Percentiles rank a stretch among this genome's conserved stretches.
Conservation (phyloP, 768 basidiomycete species). For the Xerocomellus amylosporus region DNA sequence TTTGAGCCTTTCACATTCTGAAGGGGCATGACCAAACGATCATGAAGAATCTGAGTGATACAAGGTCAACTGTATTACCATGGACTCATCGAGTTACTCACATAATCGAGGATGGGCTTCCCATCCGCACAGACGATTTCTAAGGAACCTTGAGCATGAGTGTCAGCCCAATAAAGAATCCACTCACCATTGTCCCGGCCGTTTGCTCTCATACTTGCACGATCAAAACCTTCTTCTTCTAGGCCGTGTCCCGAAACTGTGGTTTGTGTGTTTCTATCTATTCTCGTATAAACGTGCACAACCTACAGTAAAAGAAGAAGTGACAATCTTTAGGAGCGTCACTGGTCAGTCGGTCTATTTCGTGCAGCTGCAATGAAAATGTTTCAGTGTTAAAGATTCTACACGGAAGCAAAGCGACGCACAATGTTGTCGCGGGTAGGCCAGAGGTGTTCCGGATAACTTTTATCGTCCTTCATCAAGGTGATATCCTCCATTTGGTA, state of each 20-base stretch:
- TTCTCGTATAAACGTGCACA: too few relatives aligned
- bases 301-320: slow-evolving; percentile 56
- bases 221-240: slow-evolving; percentile 21
- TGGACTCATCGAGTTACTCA: slow-evolving; percentile 1
- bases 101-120: slow-evolving; percentile 23
- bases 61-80: neutral
- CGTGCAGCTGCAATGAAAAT: slow-evolving; percentile 28
- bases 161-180: neutral
- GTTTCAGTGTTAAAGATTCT: neutral
- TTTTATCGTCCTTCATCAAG: slow-evolving; percentile 40
- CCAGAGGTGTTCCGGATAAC: slow-evolving; percentile 29
- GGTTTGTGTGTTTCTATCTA: neutral
- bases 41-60: slow-evolving; percentile 18
- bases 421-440: slow-evolving; percentile 49
- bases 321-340: slow-evolving; percentile 43
- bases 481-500: slow-evolving; percentile 42
- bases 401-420: slow-evolving; percentile 5
- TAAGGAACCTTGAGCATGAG: slow-evolving; percentile 1
- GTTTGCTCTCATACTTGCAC: slow-evolving; percentile 41
- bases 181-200: slow-evolving; percentile 46
- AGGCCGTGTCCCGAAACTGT: slow-evolving; percentile 24
- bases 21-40: slow-evolving; percentile 19
- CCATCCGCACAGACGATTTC: slow-evolving; percentile 23
- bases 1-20: slow-evolving; percentile 15
- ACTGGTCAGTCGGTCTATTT: slow-evolving; percentile 42